Percentiles rank a stretch among this genome's conserved stretches.
Evolutionary conservation across 176 grass and related monocot genomes (phyloP).

Genomic region (Eragrostis curvula): DNA sequence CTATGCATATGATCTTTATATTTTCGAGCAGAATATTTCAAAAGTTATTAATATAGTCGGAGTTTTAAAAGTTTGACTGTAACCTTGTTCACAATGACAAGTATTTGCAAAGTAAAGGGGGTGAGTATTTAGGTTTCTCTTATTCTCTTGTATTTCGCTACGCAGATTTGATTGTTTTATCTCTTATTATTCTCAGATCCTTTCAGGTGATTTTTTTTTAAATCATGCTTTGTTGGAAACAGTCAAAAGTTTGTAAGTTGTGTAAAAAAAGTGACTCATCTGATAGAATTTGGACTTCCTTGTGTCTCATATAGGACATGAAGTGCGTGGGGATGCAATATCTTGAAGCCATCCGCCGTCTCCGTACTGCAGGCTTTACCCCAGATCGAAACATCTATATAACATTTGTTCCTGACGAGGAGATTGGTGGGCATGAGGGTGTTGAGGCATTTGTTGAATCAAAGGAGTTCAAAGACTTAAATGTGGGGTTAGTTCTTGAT

Average conservation of each 20-base stretch:
- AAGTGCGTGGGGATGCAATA: conserved; percentile 99
- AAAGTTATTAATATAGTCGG: not conserved
- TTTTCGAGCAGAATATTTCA: not conserved
- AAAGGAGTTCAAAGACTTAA: conserved; percentile 66
- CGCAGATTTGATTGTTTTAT: not conserved
- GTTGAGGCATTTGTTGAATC: conserved; percentile 61
- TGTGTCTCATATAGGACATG: conserved; percentile 72
- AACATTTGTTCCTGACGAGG: conserved; percentile 94
- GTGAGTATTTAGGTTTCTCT: too few relatives aligned
- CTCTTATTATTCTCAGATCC: not conserved
- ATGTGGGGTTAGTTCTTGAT: conserved; percentile 83
- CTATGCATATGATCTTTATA: not conserved
- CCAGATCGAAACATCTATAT: conserved; percentile 84
- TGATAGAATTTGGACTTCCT: not conserved
- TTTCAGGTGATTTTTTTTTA: not conserved
- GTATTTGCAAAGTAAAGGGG: too few relatives aligned
- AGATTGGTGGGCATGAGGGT: conserved; percentile 77
- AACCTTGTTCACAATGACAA: not conserved
- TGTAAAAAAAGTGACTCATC: not conserved
- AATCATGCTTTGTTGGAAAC: not conserved
- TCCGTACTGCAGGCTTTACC: conserved; percentile 53
- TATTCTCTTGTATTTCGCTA: too few relatives aligned
- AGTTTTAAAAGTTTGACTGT: not conserved
- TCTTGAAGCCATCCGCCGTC: conserved; percentile 82
- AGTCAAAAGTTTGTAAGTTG: too few relatives aligned